Percentiles rank a stretch among this genome's conserved stretches.
Evolutionary conservation across 2,329 filamentous ascomycete species (phyloP).

Genomic region (Raffaelea arxii): DNA sequence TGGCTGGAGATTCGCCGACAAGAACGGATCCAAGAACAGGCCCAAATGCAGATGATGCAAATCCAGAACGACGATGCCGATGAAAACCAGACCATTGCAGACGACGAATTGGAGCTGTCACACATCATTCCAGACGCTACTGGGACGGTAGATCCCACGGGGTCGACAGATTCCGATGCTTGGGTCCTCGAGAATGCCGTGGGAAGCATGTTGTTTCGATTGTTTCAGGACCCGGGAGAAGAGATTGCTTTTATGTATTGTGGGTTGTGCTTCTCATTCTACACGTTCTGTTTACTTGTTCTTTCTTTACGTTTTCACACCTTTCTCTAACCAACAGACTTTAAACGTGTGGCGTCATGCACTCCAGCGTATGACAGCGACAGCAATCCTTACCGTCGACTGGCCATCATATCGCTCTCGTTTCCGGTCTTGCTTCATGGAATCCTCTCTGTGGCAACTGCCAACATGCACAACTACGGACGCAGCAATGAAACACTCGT

Average conservation of each 20-base stretch:
- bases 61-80: not conserved
- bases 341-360: no score
- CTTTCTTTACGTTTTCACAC: no score
- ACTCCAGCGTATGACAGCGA: not conserved
- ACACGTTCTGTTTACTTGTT: no score
- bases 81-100: not conserved
- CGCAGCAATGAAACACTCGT: not conserved
- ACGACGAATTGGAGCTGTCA: no score
- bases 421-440: constrained; percentile 4
- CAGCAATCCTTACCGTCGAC: not conserved
- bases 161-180: not conserved
- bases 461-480: constrained; percentile 3
- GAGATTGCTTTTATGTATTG: not conserved
- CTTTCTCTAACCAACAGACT: no score
- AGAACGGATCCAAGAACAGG: no score
- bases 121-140: no score
- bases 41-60: no score
- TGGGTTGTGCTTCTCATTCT: no score
- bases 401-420: constrained; percentile 1
- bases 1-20: no score
- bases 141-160: not conserved
- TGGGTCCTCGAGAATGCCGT: not conserved
- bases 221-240: not conserved
- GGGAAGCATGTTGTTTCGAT: not conserved
- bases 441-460: constrained; percentile 4